A percentile compares a stretch with the other conserved stretches of the same genome.
These are phyloP conservation scores for Diaporthe vaccinii DNA, from an alignment of 2,329 filamentous ascomycete genomes.

Conservation along the genomic window DNA sequence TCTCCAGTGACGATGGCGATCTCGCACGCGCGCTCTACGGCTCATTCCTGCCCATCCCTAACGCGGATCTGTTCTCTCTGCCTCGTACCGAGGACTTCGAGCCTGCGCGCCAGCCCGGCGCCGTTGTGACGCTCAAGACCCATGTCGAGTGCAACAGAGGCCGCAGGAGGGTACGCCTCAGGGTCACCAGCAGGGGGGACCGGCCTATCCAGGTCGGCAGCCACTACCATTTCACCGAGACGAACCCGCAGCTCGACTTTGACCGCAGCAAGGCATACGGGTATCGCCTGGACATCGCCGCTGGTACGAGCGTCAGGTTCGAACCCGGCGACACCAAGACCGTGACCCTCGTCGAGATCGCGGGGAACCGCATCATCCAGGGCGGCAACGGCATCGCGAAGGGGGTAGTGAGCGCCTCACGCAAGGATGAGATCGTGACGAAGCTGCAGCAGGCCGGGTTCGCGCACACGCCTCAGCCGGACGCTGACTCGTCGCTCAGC, in stretches of 20 bases:
- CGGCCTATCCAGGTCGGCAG: slow-evolving; percentile 93
- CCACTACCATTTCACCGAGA: slow-evolving; percentile 96
- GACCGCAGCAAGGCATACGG: slow-evolving; percentile 87
- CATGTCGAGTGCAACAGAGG: slow-evolving; percentile 80
- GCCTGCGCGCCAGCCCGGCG: slow-evolving; percentile 79
- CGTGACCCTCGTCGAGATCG: slow-evolving; percentile 90
- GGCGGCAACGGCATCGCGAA: slow-evolving; percentile 87
- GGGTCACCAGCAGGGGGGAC: slow-evolving; percentile 88
- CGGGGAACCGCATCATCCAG: slow-evolving; percentile 81
- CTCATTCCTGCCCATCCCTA: slow-evolving; percentile 86
- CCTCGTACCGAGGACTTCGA: slow-evolving; percentile 76
- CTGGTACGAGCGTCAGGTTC: slow-evolving; percentile 92
- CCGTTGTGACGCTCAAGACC: slow-evolving; percentile 78
- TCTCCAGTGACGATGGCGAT: slow-evolving; percentile 88
- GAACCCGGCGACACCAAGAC: slow-evolving; percentile 95
- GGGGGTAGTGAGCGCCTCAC: slow-evolving; percentile 76
- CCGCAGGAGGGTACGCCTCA: slow-evolving; percentile 78
- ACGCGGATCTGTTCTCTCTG: slow-evolving; percentile 74
- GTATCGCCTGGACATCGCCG: slow-evolving; percentile 88
- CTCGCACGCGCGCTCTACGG: slow-evolving; percentile 90
- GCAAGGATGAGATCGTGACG: slow-evolving; percentile 75
- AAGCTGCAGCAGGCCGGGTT: slow-evolving; percentile 81
- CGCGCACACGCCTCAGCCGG: slow-evolving; percentile 79
- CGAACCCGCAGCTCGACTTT: slow-evolving; percentile 91
- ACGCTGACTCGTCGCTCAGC: slow-evolving; percentile 62